Base-by-base conservation (phyloP, 495 filamentous ascomycete species). In the Penicillium ochrochloron region DNA sequence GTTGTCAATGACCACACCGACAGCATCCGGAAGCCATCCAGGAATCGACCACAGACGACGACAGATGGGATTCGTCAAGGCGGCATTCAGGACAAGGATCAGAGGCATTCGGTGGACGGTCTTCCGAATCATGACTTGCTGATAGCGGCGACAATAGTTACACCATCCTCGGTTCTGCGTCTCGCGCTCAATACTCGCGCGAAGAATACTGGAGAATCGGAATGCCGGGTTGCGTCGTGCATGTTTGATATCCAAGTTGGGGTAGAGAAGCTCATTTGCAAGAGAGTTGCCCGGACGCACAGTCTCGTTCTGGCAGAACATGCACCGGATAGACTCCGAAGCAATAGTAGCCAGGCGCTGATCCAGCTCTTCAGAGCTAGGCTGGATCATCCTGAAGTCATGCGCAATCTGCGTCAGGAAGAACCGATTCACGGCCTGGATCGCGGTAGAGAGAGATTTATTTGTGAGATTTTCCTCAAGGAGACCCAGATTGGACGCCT, bases 21-120 rank as follows among this genome's bases (percentile, higher is more conserved):
- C 91, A 69, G 97, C 92, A 66, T 93, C 90, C 0, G 95, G 95
- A 17, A 99, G 80, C 91, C 94, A 98, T 12, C 89, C 91, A 6
- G 91, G 93, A 27, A 87, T 91, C 8, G 89, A 82, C 96, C 95
- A 99, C 23, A 95, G 77, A 50, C 90, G 86, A 63, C 88, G 87
- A 29, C 89, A 88, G 60, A 95, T 89, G 0, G 84, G 80, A 23
- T 80, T 90, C 19, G 83, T 87, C 23, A 93, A 83, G 6, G 88
- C 90, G 5, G 94, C 86, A 72, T 97, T 96, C 25, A 99, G 83
- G 74, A 94, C 86, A 44, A 99, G 73, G 35, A 97, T 89, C 11
- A 83, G 80, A n/a, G 95, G 93, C 66, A 96, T 84, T 21, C 84
- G 85, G 60, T 90, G 87, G 15, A 97, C 88, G 0, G 88, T 89